Base-by-base conservation (phyloP, 345 rosid genomes). In the Gossypium raimondii region DNA sequence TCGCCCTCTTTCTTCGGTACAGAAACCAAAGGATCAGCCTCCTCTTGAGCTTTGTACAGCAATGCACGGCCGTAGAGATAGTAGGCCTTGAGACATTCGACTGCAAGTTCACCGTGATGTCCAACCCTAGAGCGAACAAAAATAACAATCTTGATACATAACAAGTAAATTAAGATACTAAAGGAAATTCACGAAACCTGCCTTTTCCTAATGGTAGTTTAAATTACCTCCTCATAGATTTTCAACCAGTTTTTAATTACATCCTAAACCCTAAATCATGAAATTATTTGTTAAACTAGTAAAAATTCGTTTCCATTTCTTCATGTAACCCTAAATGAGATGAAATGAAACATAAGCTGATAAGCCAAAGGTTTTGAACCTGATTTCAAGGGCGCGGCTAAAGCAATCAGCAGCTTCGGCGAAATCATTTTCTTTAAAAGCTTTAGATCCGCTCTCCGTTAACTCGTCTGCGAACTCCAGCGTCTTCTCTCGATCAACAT, bases 361-460 rank as follows among this genome's bases (percentile, higher is more conserved):
- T 34, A 75, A 60, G 53, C 55, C 56, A 34, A 25, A 61, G 18
- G 11, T 4, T 56, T 56, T 7, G 51, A 75, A 94, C 99, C 96
- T 89, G 85, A 93, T 93, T 77, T 95, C 99, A 9, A 95, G 91
- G 60, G 97, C 89, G 29, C 98, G 98, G 85, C 98, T 95, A 57
- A 90, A 91, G 87, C 93, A 95, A 48, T 95, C 99, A 7, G 89
- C 87, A 14, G 99, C 99, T 82, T 93, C 98, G 4, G 72, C 77
- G 70, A 77, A 87, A 75, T 95, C 97, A 3, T 70, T 74, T 53
- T 89, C 94, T 69, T 82, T 92, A 70, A 95, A 64, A 16, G 91
- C 96, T 5, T 7, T 48, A 14, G 82, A 74, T 65, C 97, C 99
- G 80, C 74, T 84, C 85, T 86, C 94, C 65, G 87, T 70, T 74